Percentiles rank a stretch among this genome's conserved stretches.
Conservation (phyloP, 1,284 basidiomycete species). For the Irpex sp. region DNA sequence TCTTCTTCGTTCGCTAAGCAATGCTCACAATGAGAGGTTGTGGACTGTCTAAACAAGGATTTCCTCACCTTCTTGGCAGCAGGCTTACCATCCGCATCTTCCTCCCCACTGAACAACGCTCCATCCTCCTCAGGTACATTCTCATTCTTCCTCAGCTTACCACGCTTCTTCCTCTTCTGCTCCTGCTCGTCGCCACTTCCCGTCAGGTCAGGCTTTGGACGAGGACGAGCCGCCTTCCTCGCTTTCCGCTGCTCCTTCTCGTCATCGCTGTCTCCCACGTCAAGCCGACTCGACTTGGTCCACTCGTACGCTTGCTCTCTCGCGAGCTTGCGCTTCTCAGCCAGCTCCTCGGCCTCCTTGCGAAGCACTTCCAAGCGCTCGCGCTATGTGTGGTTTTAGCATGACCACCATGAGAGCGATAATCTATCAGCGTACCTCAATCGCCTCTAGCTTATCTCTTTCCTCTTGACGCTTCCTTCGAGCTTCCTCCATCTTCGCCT, state of each 20-base stretch:
- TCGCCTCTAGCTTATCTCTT: conserved; percentile 51
- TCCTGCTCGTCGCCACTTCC: conserved; percentile 55
- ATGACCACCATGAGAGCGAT: not conserved
- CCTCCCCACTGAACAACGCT: conserved; percentile 65
- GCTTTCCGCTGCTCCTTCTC: conserved; percentile 66
- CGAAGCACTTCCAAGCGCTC: conserved; percentile 56
- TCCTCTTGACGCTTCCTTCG: conserved; percentile 67
- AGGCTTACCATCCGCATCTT: conserved; percentile 54
- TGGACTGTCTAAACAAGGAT: not conserved
- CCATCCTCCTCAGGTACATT: conserved; percentile 45
- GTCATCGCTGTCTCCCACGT: conserved; percentile 70
- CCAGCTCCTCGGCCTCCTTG: conserved; percentile 63
- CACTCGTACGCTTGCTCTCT: conserved; percentile 79
- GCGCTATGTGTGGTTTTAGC: conserved; percentile 33
- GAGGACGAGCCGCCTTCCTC: conserved; percentile 48
- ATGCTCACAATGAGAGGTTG: not conserved
- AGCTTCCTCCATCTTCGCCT: conserved; percentile 73
- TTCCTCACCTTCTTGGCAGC: conserved; percentile 55
- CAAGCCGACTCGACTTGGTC: conserved; percentile 41
- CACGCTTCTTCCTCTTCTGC: conserved; percentile 27
- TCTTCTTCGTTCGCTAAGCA: conserved; percentile 60
- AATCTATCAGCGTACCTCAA: conserved; percentile 45
- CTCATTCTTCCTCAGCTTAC: conserved; percentile 24
- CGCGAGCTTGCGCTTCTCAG: conserved; percentile 69
- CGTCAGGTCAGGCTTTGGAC: conserved; percentile 32